Percentiles rank a stretch among this genome's conserved stretches.
Conservation (phyloP, 495 filamentous ascomycete species). For the Penicillium arizonense region DNA sequence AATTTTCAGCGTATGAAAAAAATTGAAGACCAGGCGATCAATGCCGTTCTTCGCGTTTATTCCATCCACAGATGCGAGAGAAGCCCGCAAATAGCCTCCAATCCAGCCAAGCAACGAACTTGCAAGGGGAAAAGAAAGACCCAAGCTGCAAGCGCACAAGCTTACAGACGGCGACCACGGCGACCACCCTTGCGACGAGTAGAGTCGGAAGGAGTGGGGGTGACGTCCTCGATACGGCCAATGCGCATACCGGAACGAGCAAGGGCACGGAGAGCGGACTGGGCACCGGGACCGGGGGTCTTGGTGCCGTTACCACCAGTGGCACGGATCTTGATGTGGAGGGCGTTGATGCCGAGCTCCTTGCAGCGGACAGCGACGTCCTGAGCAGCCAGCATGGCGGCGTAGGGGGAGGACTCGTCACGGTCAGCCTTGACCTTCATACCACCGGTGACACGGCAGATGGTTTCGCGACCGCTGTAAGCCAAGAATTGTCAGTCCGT, state of each 20-base stretch:
- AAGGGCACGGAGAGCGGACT: constrained; percentile 97
- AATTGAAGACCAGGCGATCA: constrained; percentile 56
- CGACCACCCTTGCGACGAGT: constrained; percentile 99
- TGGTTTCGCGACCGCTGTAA: constrained; percentile 98
- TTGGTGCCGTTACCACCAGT: constrained; percentile 99
- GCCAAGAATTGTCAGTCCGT: constrained; percentile 62
- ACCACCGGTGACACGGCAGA: constrained; percentile 97
- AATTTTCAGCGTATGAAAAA: constrained; percentile 43
- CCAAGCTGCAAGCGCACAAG: constrained; percentile 38
- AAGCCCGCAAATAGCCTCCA: constrained; percentile 34
- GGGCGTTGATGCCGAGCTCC: constrained; percentile 97
- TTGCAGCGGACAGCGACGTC: constrained; percentile 93
- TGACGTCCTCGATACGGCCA: constrained; percentile 98
- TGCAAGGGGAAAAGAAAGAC: constrained; percentile 27
- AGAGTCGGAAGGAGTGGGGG: constrained; percentile 96
- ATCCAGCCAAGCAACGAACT: constrained; percentile 32
- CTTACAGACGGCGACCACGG: constrained; percentile 98
- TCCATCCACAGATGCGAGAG: constrained; percentile 50
- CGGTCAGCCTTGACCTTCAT: constrained; percentile 99
- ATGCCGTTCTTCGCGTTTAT: constrained; percentile 60
- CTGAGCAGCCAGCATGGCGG: constrained; percentile 99
- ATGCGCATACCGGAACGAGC: constrained; percentile 99
- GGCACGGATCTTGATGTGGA: constrained; percentile 99
- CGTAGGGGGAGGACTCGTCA: constrained; percentile 99
- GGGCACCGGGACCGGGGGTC: constrained; percentile 97